Evolutionary conservation across 2,329 filamentous ascomycete genomes (phyloP), one percentile per base, ranked within the genome.

Genomic region (Cladorrhinum sp.): DNA sequence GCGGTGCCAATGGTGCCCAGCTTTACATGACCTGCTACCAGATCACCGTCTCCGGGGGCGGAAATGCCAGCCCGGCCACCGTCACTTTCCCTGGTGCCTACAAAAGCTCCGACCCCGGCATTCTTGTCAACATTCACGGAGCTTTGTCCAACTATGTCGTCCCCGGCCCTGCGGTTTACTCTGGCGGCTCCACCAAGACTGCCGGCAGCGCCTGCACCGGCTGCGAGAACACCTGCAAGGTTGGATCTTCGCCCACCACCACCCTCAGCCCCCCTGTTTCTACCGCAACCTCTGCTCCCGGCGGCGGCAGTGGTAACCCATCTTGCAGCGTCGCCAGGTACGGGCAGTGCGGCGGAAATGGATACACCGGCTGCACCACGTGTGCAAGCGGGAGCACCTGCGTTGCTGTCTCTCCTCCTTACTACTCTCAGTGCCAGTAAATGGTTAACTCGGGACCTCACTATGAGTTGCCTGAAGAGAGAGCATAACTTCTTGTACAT

Each of bases 71-170:
- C 23, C 73, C 73, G 2, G 54, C 70, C 1, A 73, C 71, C 0
- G 72, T 77, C 46, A 66, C 56, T 42, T 73, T 81, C 64, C 80
- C 80, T 1, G 76, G 77, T 0, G 79, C 78, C 0, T 79, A 80
- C 68, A 73, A 73, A 64, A 69, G 74, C 4, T 71, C 63, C 16
- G 77, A 82, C 64, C 76, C 79, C 0, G 79, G 79, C 10, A 79
- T 82, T 60, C 70, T 75, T 26, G 70, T 81, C 66, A 79, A 80
- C 69, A 81, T 82, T 63, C 78, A 81, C 69, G 68, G 73, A 8
- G 70, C 74, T 51, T 64, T 80, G 58, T 66, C 65, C 20, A 71
- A 66, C 1, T 81, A 81, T 59, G 67, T 73, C 4, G 76, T 76
- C 3, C 79, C 79, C 1, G 79, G 79, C 2, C 78, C 78, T 2